Conservation (phyloP, 441 rosid species). For the Gossypium davidsonii region DNA sequence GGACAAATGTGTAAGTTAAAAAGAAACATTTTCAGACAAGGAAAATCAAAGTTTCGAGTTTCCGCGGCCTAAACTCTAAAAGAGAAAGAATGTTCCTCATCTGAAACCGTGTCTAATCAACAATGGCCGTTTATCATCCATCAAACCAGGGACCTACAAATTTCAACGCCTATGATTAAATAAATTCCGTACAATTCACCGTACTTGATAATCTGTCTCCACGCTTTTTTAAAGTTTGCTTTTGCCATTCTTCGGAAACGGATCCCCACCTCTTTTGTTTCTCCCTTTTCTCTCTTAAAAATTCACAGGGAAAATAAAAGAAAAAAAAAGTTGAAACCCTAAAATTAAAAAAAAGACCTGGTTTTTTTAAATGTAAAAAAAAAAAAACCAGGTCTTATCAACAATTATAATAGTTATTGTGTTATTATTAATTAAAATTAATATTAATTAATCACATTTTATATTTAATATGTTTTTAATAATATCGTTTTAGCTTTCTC, state of each 20-base stretch:
- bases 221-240: neutral
- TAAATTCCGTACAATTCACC: neutral
- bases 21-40: neutral
- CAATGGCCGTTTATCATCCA: neutral
- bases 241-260: neutral
- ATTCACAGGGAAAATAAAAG: neutral
- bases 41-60: neutral
- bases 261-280: neutral
- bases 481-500: neutral
- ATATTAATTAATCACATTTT: neutral
- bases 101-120: neutral
- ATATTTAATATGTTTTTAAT: neutral
- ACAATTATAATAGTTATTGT: neutral
- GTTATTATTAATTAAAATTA: neutral
- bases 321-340: neutral
- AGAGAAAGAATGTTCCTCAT: neutral
- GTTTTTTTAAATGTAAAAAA: conserved; percentile 5
- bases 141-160: too few relatives aligned
- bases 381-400: conserved; percentile 20
- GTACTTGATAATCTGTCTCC: neutral
- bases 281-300: neutral
- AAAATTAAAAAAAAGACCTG: conserved; percentile 3
- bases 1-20: neutral
- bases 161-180: neutral
- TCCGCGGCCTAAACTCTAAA: neutral